These are phyloP conservation scores for Solanum chacoense DNA, from an alignment of 305 asterid genomes.

Conservation along the genomic window DNA sequence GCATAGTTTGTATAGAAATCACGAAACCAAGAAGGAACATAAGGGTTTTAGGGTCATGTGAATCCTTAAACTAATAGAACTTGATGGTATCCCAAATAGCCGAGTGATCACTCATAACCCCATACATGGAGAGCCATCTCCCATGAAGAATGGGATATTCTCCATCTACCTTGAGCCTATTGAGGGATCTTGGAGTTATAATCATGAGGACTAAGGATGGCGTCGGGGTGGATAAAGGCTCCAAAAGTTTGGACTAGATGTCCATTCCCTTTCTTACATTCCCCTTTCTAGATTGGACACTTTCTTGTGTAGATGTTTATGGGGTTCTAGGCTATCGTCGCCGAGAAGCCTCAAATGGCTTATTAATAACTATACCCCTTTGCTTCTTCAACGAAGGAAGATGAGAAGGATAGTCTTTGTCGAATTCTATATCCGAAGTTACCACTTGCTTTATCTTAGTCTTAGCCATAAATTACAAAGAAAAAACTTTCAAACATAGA, in stretches of 20 bases:
- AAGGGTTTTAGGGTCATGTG: not conserved
- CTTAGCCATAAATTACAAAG: not conserved
- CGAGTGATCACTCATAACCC: not conserved
- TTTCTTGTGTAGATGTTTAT: not conserved
- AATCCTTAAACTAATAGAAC: not conserved
- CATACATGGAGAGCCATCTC: not conserved
- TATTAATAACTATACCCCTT: not conserved
- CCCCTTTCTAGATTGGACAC: not conserved
- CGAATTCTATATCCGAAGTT: not conserved
- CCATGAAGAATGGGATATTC: not conserved
- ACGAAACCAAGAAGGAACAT: not conserved
- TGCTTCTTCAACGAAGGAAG: not conserved
- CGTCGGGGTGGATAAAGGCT: not conserved
- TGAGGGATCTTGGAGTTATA: not conserved
- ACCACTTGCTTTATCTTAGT: not conserved
- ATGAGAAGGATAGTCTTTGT: not conserved
- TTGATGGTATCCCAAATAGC: not conserved
- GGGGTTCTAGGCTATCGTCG: not conserved
- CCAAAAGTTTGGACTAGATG: not conserved
- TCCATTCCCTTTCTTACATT: not conserved
- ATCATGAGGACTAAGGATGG: not conserved
- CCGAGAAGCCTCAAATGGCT: not conserved
- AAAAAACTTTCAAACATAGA: not conserved
- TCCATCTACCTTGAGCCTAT: not conserved
- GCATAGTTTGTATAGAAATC: not conserved